These are phyloP conservation scores for Remersonia thermophila DNA, from an alignment of 2,329 filamentous ascomycete species.

Conservation along the genomic window DNA sequence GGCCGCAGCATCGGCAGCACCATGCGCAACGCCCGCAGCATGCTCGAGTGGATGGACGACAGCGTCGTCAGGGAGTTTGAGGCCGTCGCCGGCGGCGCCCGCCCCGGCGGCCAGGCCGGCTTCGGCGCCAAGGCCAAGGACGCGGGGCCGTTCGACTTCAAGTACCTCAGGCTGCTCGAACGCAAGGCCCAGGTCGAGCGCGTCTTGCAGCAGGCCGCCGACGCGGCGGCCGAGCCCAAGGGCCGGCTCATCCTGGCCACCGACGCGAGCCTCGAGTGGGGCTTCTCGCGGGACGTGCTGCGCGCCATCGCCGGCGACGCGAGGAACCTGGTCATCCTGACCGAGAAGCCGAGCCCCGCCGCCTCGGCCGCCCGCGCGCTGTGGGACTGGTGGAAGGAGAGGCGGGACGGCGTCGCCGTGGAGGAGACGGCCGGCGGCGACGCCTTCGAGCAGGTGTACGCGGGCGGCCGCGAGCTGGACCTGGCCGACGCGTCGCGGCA, in stretches of 20 bases:
- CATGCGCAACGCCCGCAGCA: constrained; percentile 81
- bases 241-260: constrained; percentile 80
- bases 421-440: constrained; percentile 44
- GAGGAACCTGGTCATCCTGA: constrained; percentile 76
- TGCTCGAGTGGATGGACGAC: constrained; percentile 99
- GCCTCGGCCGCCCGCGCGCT: constrained; percentile 59
- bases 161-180: constrained; percentile 71
- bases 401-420: constrained; percentile 48
- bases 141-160: constrained; percentile 78
- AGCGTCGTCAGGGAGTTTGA: constrained; percentile 88
- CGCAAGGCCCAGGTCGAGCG: constrained; percentile 67
- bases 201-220: constrained; percentile 39
- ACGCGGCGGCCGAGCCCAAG: constrained; percentile 28
- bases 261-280: constrained; percentile 85
- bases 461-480: constrained; percentile 48
- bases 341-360: constrained; percentile 49
- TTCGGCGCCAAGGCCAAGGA: constrained; percentile 38
- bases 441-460: constrained; percentile 53
- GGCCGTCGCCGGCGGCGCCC: constrained; percentile 43
- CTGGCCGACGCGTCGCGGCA: constrained; percentile 49
- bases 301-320: constrained; percentile 61
- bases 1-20: constrained; percentile 79
- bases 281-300: constrained; percentile 75
- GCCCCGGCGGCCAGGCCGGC: constrained; percentile 33
- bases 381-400: constrained; percentile 68